Base-by-base conservation (phyloP, 306 rosid genomes). In the Acacia confusa region DNA sequence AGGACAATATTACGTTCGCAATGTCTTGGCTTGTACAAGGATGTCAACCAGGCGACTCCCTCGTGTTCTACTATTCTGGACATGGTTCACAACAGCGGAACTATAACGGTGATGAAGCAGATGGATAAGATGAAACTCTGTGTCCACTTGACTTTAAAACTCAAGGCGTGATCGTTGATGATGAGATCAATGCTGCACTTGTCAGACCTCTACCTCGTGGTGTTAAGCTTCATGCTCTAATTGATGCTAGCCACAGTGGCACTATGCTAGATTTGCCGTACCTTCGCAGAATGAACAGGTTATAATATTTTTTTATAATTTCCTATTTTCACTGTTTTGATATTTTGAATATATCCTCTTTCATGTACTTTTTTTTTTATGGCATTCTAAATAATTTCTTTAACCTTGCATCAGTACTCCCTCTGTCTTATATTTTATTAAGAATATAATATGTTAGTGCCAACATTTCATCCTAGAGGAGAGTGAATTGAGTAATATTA, bases 81-180 rank as follows among this genome's bases (percentile, higher is more conserved):
- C 99, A 95, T 81, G 99, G 99, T 63, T 93, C 99, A 57, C 93
- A 86, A 60, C 98, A 95, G 72, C 92, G 97, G 86, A 88, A 91
- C 89, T 91, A 93, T 74, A 90, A 69, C 44, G 99, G 98, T 77
- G 97, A 95, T 44, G 99, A 95, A 84, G 94, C 85, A 75, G 99
- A 95, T 79, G 99, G 99, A 86, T 93, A 61, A 74, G 98, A 95
- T 84, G 99, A 95, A 86, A 95, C 99, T 32, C 80, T 95, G 15
- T 95, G 99, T 78, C 99, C 99, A 72, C 84, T 95, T 57, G 99
- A 95, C 87, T 95, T 93, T 47, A 94, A 91, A 89, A 95, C 97
- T 52, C 98, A 95, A 92, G 99, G 99, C 71, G 93, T 93, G 99
- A 95, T 95, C 74, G 94, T 95, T 80, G 99, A 95, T 79, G 98